These are phyloP conservation scores for Pythium scleroteichum DNA, from an alignment of 352 stramenopile species.

Conservation along the genomic window DNA sequence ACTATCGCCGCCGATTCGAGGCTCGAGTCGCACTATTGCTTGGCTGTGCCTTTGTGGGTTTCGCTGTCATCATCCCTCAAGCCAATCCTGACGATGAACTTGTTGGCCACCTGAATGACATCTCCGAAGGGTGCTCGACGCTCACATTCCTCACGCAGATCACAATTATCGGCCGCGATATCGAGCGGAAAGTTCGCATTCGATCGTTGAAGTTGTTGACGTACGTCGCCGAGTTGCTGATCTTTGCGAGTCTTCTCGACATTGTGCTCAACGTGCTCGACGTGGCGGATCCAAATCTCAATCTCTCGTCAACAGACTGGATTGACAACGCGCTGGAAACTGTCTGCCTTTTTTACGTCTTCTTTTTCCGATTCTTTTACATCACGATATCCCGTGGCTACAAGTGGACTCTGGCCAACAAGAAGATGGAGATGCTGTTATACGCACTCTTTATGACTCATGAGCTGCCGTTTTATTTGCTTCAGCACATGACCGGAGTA, in stretches of 20 bases:
- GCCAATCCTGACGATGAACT: not conserved
- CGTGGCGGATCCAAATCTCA: no score
- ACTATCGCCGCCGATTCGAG: not conserved
- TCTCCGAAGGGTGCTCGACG: conserved; percentile 19
- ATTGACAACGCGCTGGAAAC: conserved; percentile 24
- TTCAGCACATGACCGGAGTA: not conserved
- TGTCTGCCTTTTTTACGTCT: conserved; percentile 2
- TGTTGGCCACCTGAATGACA: conserved; percentile 19
- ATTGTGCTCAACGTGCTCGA: not conserved
- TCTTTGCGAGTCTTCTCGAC: not conserved
- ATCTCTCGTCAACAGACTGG: not conserved
- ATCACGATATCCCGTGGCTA: conserved; percentile 30
- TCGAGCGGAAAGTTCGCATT: conserved; percentile 28
- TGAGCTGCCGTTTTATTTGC: conserved; percentile 1
- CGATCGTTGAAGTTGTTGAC: conserved; percentile 30
- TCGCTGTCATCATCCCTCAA: conserved; percentile 13
- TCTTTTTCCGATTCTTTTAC: conserved; percentile 39
- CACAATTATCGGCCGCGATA: conserved; percentile 35
- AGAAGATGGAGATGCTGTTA: conserved; percentile 28
- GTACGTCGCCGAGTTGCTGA: conserved; percentile 24
- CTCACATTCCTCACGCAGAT: conserved; percentile 31
- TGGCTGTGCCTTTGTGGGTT: conserved; percentile 2
- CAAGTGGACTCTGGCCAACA: conserved; percentile 23
- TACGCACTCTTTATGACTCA: conserved; percentile 26
- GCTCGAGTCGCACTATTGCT: conserved; percentile 3